Percentiles rank a stretch among this genome's conserved stretches.
phyloP scores from a whole-genome alignment of 805 yeast species.

The Ogataea henricii region DNA sequence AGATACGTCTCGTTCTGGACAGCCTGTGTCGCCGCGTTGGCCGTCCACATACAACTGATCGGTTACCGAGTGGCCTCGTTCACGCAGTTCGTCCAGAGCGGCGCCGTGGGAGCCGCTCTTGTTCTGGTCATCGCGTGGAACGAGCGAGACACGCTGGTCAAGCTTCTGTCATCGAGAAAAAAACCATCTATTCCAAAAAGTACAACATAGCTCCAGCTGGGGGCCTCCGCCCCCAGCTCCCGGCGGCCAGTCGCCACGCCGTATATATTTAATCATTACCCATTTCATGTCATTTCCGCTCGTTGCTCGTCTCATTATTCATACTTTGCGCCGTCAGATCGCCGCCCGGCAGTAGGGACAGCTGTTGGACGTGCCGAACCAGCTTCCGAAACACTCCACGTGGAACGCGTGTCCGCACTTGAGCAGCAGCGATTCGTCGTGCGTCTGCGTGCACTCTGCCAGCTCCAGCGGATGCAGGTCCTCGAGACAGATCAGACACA shows the following conservation, averaged over 20 bases:
- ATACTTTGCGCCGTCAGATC: slow-evolving; percentile 1
- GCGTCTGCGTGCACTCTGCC: neutral
- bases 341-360: slow-evolving; percentile 46
- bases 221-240: no score
- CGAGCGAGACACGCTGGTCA: slow-evolving; percentile 39
- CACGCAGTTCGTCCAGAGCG: slow-evolving; percentile 45
- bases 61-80: slow-evolving; percentile 40
- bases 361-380: slow-evolving; percentile 41
- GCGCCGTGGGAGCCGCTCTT: slow-evolving; percentile 39
- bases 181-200: slow-evolving; percentile 13
- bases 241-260: neutral
- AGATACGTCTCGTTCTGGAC: slow-evolving; percentile 6
- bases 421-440: slow-evolving; percentile 20
- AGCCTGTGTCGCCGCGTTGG: slow-evolving; percentile 26
- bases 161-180: neutral
- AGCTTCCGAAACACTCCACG: slow-evolving; percentile 39
- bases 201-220: neutral
- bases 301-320: neutral
- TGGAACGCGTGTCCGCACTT: slow-evolving; percentile 45
- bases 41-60: slow-evolving; percentile 31
- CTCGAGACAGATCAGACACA: slow-evolving; percentile 22
- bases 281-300: no score
- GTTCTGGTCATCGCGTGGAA: slow-evolving; percentile 38
- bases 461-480: slow-evolving; percentile 6
- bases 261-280: neutral